phyloP scores from a whole-genome alignment of 805 yeast species.

The Starmerella stellata region DNA sequence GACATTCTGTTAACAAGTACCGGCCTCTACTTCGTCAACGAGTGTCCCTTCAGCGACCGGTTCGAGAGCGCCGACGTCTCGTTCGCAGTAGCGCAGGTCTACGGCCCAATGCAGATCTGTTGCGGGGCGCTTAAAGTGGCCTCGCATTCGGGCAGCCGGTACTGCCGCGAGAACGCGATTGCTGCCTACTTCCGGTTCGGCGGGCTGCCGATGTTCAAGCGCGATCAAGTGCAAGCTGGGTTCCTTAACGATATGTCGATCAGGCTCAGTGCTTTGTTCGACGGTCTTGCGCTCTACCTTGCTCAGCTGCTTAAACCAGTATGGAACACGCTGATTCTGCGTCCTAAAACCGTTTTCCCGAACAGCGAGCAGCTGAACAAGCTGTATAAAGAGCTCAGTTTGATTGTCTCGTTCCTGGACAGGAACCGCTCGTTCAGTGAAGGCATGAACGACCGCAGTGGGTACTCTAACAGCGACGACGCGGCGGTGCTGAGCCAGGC shows the following conservation, averaged over 20 bases:
- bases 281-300: constrained; percentile 64
- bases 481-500: constrained; percentile 37
- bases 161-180: constrained; percentile 27
- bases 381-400: constrained; percentile 21
- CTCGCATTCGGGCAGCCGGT: constrained; percentile 34
- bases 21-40: constrained; percentile 59
- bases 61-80: constrained; percentile 49
- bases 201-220: constrained; percentile 17
- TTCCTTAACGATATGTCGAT: constrained; percentile 26
- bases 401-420: constrained; percentile 25
- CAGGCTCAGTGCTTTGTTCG: constrained; percentile 77
- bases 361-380: constrained; percentile 14
- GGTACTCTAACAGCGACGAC: constrained; percentile 8
- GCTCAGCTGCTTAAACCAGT: constrained; percentile 60
- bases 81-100: constrained; percentile 46
- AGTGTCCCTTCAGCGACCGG: constrained; percentile 63
- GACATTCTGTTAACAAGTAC: constrained; percentile 69
- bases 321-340: constrained; percentile 62
- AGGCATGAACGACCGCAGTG: constrained; percentile 23
- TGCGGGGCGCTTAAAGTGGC: constrained; percentile 73
- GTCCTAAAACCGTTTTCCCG: constrained; percentile 6
- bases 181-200: constrained; percentile 17
- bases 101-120: constrained; percentile 80
- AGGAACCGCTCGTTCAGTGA: constrained; percentile 30
- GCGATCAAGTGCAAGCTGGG: constrained; percentile 12